Base-by-base conservation (phyloP, 345 rosid species). In the Hypericum perforatum region DNA sequence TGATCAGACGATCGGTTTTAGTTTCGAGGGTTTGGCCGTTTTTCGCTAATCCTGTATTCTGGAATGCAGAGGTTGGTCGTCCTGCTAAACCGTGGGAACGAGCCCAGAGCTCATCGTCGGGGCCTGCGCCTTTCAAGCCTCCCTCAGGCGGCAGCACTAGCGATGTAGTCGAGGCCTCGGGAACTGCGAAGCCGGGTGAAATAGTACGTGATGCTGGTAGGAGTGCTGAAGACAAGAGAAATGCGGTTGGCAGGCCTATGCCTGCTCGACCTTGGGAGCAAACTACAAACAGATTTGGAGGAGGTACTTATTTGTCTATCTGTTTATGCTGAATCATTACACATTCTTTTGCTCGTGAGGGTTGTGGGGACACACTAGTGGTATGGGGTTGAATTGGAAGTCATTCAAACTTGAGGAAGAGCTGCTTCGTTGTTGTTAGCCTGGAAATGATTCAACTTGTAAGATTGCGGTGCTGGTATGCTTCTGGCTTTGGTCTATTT, bases 11-110 rank as follows among this genome's bases (percentile, higher is more conserved):
- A 4, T 22, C 2, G 32, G 32, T 22, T 22, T 22, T 22, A 22
- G 32, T 22, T 22, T 22, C 32, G 1, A 22, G 32, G 32, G 32
- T 22, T 4, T 22, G 32, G 4, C 4, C 32, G 32, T n/a, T 22
- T 22, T 22, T 4, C 32, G 32, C 32, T 22, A 22, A 4, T 22
- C 32, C 10, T 58, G 40, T 41, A 12, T 7, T 48, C 16, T 36
- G 0, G 4, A 52, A 50, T 58, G 70, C 73, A 72, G 94, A 72
- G 54, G 67, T 77, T 11, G 67, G 77, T 53, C 81, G 84, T 58
- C 97, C 95, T 5, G 59, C 67, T n/a, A 92, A 92, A 64, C 97
- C 98, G n/a, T 85, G 95, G 97, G 97, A 92, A 60, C 84, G 75
- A 75, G 72, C 84, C n/a, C 89, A 79, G 53, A 61, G 75, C 29